These are phyloP conservation scores for Lecanosticta acicola DNA, from an alignment of 2,329 filamentous ascomycete genomes.

Conservation along the genomic window DNA sequence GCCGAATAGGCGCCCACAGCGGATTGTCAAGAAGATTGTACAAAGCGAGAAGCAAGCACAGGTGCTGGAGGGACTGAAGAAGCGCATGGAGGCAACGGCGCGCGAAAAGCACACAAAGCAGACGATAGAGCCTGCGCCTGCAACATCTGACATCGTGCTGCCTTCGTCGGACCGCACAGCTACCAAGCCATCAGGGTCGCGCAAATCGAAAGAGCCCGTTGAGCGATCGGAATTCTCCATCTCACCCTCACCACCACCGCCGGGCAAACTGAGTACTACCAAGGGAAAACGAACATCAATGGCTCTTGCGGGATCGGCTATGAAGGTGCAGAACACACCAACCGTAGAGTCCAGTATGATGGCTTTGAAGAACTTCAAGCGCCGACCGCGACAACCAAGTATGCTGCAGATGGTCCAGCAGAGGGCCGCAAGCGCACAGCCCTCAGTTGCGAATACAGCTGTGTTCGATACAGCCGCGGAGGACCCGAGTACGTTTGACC, in stretches of 20 bases:
- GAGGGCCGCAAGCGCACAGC: conserved; percentile 23
- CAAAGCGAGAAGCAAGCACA: conserved; percentile 25
- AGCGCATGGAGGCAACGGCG: conserved; percentile 30
- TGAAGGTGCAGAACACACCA: conserved; percentile 41
- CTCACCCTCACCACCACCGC: conserved; percentile 29
- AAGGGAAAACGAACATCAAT: conserved; percentile 19
- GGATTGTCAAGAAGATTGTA: conserved; percentile 24
- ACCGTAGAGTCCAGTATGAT: conserved; percentile 42
- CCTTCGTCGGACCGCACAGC: conserved; percentile 7
- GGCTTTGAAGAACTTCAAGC: conserved; percentile 47
- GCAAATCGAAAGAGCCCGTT: conserved; percentile 1
- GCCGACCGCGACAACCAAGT: conserved; percentile 45
- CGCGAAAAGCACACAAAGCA: conserved; percentile 17
- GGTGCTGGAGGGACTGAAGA: conserved; percentile 31
- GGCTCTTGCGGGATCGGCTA: conserved; percentile 37
- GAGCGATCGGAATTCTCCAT: conserved; percentile 21
- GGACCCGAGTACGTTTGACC: conserved; percentile 26
- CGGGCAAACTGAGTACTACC: conserved; percentile 31
- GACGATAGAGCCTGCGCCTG: conserved; percentile 2
- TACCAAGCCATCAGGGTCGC: conserved; percentile 9
- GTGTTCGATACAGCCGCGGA: conserved; percentile 38
- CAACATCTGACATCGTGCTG: conserved; percentile 1
- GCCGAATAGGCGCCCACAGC: conserved; percentile 18
- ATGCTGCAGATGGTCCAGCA: conserved; percentile 46
- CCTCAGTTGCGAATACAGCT: conserved; percentile 19